A percentile compares a stretch with the other conserved stretches of the same genome.
Conservation (phyloP, 345 rosid genomes). For the Theobroma cacao region DNA sequence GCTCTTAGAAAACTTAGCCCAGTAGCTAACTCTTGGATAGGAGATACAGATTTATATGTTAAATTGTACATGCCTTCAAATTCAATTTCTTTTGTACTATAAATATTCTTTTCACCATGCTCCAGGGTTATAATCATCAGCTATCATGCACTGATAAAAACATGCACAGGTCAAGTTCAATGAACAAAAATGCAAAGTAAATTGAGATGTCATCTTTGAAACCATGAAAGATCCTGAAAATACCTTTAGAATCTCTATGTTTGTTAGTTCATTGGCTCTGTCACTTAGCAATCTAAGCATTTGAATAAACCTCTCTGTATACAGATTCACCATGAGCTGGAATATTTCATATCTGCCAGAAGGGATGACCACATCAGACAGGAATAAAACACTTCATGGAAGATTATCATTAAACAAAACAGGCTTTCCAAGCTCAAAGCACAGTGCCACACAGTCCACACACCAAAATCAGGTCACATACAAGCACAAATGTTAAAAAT, state of each 20-base stretch:
- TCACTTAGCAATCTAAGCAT: constrained; percentile 98
- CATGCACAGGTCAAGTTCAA: not conserved
- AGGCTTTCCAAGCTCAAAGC: not conserved
- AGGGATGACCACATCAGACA: constrained; percentile 20
- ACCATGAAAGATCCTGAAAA: constrained; percentile 6
- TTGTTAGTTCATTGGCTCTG: constrained; percentile 82
- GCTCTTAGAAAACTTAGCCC: not conserved
- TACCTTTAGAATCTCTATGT: constrained; percentile 98
- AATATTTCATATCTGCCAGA: constrained; percentile 94
- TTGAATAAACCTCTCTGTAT: constrained; percentile 98
- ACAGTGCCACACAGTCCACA: not conserved
- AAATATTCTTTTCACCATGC: not conserved
- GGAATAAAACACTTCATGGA: not conserved
- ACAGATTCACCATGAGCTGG: constrained; percentile 98
- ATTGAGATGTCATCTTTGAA: constrained; percentile 7
- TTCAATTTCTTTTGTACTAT: not conserved
- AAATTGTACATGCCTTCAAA: not conserved
- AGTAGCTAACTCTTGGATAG: not conserved
- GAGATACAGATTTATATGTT: not conserved
- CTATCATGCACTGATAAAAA: not conserved
- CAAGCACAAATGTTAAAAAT: not conserved
- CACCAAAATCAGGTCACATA: not conserved
- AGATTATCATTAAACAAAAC: not conserved
- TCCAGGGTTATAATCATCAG: not conserved
- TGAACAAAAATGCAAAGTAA: not conserved